Evolutionary conservation across 345 rosid genomes (phyloP).

Genomic region (Sonneratia alba): DNA sequence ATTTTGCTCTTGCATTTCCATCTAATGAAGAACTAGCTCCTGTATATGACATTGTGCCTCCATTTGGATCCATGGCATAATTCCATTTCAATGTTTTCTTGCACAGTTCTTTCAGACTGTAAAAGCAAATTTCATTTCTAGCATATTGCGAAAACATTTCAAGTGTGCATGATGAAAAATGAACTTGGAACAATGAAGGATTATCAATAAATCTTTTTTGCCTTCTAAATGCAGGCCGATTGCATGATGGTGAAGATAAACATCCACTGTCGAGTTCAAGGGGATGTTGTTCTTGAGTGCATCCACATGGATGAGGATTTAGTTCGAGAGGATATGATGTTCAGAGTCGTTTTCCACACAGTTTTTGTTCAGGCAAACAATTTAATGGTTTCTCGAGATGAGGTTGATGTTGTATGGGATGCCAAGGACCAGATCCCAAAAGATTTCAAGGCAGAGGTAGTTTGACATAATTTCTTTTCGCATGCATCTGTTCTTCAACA

Average conservation of each 20-base stretch:
- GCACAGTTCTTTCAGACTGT: neutral
- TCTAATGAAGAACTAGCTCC: neutral
- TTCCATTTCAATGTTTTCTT: neutral
- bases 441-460: slow-evolving; percentile 94
- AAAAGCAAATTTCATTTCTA: neutral
- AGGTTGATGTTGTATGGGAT: slow-evolving; percentile 81
- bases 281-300: slow-evolving; percentile 95
- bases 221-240: slow-evolving; percentile 59
- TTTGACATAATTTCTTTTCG: slow-evolving; percentile 22
- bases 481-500: slow-evolving; percentile 14
- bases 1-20: neutral
- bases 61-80: neutral
- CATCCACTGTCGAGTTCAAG: slow-evolving; percentile 74
- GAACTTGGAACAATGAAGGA: slow-evolving; percentile 6
- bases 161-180: neutral
- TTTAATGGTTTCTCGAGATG: slow-evolving; percentile 65
- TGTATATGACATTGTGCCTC: neutral
- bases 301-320: slow-evolving; percentile 69
- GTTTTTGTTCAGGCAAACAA: slow-evolving; percentile 78
- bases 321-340: slow-evolving; percentile 60
- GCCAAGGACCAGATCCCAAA: slow-evolving; percentile 61
- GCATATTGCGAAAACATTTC: neutral
- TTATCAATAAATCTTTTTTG: neutral
- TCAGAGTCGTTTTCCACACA: slow-evolving; percentile 89
- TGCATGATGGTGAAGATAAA: slow-evolving; percentile 70